Evolutionary conservation across 345 rosid genomes (phyloP), one percentile per base, ranked within the genome.

Genomic region (Pseudoturritis turrita): DNA sequence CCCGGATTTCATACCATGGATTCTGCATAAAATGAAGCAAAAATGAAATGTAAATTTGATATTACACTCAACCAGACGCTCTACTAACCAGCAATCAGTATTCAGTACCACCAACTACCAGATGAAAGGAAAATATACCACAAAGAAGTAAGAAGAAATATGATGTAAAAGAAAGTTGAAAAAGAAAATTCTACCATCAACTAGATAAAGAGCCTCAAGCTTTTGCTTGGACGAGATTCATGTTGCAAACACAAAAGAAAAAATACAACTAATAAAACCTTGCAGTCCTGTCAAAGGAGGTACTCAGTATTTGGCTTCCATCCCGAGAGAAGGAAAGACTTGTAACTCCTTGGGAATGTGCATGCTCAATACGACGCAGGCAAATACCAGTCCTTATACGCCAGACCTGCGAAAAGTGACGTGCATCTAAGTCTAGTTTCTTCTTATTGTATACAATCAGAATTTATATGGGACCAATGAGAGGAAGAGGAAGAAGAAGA

Each of bases 1-100:
- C 33, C 98, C 99, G 53, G 99, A 95, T 80, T 95, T 95, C 57
- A 95, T 79, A 65, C 99, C 99, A 74, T 95, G 99, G 69, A 95
- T 88, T 77, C 99, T 91, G 65, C 83, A 83, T 19, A 41, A 68
- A 76, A 45, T 21, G 68, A 36, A 41, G 37, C 31, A 60, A 18
- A 14, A 2, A 4, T 29, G 53, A 11, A 41, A 19, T 55, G 13
- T 11, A 7, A 67, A 6, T 36, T 35, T 19, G 22, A 57, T 19
- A 21, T 10, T 47, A 3, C 23, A 49, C 53, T 58, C 19, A 17
- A 49, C 26, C 44, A 64, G 51, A 47, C 2, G 47, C 57, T 44
- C 45, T 31, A 69, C 33, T 7, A 26, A 51, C 53, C 64, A 65
- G 52, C 14, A 31, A 33, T 26, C 26, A 66, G 13, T 2, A 43